phyloP scores from a whole-genome alignment of 1,284 basidiomycete genomes.

The Cutaneotrichosporon mucoides region DNA sequence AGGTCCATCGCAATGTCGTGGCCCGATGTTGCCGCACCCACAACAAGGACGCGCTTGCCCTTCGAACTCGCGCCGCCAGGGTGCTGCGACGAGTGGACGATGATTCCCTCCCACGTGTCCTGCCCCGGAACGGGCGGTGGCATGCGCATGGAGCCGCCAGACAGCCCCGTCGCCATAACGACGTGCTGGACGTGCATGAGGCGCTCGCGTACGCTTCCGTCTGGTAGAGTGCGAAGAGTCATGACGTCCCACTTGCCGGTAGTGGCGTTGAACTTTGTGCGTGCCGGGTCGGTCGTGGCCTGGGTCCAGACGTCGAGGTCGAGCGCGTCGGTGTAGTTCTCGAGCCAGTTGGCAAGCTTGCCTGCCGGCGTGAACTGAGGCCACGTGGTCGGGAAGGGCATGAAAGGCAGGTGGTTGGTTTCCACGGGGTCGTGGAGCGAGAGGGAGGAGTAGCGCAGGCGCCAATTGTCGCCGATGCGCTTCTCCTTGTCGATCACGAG shows the following conservation, averaged over 20 bases:
- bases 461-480: conserved; percentile 60
- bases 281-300: conserved; percentile 50
- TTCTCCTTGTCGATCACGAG: conserved; percentile 57
- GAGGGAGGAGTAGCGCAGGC: conserved; percentile 57
- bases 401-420: conserved; percentile 32
- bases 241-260: conserved; percentile 57
- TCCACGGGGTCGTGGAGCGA: conserved; percentile 63
- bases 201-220: conserved; percentile 48
- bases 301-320: conserved; percentile 66
- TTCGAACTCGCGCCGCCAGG: conserved; percentile 53
- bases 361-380: conserved; percentile 38
- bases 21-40: conserved; percentile 61
- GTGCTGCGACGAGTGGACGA: conserved; percentile 62
- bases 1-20: conserved; percentile 53
- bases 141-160: conserved; percentile 55
- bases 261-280: conserved; percentile 52
- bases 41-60: conserved; percentile 60
- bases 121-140: conserved; percentile 50
- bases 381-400: conserved; percentile 35
- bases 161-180: conserved; percentile 61
- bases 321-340: conserved; percentile 60
- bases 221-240: conserved; percentile 48
- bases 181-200: conserved; percentile 52
- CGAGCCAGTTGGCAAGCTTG: conserved; percentile 65
- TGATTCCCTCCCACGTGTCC: conserved; percentile 57